Base-by-base conservation (phyloP, 768 basidiomycete species). In the Tulasnella sp. region DNA sequence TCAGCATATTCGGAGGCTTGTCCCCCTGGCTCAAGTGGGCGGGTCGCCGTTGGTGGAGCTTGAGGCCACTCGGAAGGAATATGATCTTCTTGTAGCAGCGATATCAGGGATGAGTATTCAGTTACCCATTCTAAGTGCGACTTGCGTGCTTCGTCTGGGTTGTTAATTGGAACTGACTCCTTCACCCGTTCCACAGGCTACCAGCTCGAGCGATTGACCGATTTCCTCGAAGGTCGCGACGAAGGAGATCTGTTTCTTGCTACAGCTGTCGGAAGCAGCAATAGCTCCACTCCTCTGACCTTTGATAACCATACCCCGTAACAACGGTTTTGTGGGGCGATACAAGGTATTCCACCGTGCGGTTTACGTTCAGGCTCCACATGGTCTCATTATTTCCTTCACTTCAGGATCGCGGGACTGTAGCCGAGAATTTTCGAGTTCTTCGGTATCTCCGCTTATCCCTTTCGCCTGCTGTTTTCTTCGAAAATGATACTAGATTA, bases 1-100 rank as follows among this genome's bases (percentile, higher is more conserved):
- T 8, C 74, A 76, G 39, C 74, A 76, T 49, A 25, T 68, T 38
- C 68, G 74, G 36, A 76, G 39, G 42, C 42, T 76, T 54, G n/a
- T n/a, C 8, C 37, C 72, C 4, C n/a, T 45, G 12, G 31, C 34
- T 8, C 39, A 25, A n/a, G 58, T 34, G 4, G 58, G 58, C 58
- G 58, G 58, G 14, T 64, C 58, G 29, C 72, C 40, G 17, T 29
- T 45, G 34, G 42, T 31, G 11, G 42, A 73, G 42, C 37, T 73
- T 14, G 42, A 45, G 36, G 15, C 37, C 1, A 58, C 72, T 42
- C 72, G 72, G 6, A 34, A 52, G 52, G 72, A 73, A 36, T 45
- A 39, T 29, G 72, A 73, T 11, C 37, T 45, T 5, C 42, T 73
- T 19, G 37, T 73, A n/a, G 29, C 9, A 37, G 42, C 52, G 4